A percentile compares a stretch with the other conserved stretches of the same genome.
phyloP scores from a whole-genome alignment of 306 rosid species.

The Quercus mongolica region DNA sequence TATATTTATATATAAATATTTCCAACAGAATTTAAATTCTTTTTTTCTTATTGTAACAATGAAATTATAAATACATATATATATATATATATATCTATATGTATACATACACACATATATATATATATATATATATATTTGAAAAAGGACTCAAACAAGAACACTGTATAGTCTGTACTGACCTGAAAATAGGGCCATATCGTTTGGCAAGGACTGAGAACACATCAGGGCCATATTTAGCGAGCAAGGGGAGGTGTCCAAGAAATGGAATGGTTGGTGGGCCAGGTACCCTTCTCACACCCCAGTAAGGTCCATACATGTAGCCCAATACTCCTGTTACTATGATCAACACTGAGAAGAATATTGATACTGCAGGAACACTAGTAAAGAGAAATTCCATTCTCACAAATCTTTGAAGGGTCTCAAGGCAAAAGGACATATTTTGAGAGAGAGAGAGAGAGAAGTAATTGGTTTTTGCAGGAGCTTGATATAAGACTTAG shows the following conservation, averaged over 20 bases:
- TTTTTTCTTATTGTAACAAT: no score
- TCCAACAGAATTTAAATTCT: no score
- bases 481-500: not conserved
- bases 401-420: constrained; percentile 12
- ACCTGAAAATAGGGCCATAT: constrained; percentile 97
- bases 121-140: no score
- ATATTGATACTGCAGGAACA: constrained; percentile 25
- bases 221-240: constrained; percentile 79
- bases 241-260: constrained; percentile 90
- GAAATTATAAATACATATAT: no score
- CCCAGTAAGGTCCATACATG: constrained; percentile 73
- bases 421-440: not conserved
- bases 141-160: not conserved
- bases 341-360: constrained; percentile 39
- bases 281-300: constrained; percentile 81
- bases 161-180: not conserved
- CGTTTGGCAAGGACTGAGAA: constrained; percentile 85
- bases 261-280: constrained; percentile 73
- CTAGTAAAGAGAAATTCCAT: constrained; percentile 20
- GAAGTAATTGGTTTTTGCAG: not conserved
- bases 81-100: no score
- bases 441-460: not conserved
- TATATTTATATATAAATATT: no score
- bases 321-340: constrained; percentile 49
- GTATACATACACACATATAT: no score